Percentiles rank a stretch among this genome's conserved stretches.
Conservation (phyloP, 768 basidiomycete species). For the Russula ochroleuca region DNA sequence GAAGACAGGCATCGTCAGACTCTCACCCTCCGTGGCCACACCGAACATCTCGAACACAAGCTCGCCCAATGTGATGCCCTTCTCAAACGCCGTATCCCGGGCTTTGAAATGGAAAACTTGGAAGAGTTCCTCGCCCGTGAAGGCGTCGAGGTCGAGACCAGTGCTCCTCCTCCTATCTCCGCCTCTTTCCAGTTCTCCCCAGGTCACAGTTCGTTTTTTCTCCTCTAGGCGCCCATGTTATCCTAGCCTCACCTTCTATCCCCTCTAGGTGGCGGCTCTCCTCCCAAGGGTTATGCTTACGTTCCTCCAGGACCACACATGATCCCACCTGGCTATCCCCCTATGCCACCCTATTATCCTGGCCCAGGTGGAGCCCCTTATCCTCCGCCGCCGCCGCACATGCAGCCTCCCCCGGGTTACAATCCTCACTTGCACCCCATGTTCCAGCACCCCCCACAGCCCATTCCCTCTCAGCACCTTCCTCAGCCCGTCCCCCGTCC, state of each 20-base stretch:
- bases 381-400: constrained; percentile 43
- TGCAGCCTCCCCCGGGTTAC: constrained; percentile 43
- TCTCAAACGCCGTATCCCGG: constrained; percentile 66
- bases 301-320: constrained; percentile 38
- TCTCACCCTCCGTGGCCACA: constrained; percentile 78
- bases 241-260: constrained; percentile 14
- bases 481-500: constrained; percentile 35
- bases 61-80: constrained; percentile 74
- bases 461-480: constrained; percentile 37
- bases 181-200: constrained; percentile 33
- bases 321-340: constrained; percentile 46
- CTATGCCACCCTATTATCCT: constrained; percentile 43
- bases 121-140: constrained; percentile 63
- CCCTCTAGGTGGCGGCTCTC: constrained; percentile 31
- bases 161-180: constrained; percentile 21
- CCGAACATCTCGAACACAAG: constrained; percentile 77
- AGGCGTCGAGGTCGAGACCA: constrained; percentile 50
- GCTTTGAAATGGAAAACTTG: constrained; percentile 61
- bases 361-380: constrained; percentile 38
- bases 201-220: constrained; percentile 28
- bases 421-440: constrained; percentile 57
- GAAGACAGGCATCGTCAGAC: constrained; percentile 87
- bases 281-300: constrained; percentile 35
- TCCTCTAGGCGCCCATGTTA: constrained; percentile 23
- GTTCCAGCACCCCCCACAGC: constrained; percentile 49